Base-by-base conservation (phyloP, 1,284 basidiomycete genomes). In the Heterobasidion irregulare region DNA sequence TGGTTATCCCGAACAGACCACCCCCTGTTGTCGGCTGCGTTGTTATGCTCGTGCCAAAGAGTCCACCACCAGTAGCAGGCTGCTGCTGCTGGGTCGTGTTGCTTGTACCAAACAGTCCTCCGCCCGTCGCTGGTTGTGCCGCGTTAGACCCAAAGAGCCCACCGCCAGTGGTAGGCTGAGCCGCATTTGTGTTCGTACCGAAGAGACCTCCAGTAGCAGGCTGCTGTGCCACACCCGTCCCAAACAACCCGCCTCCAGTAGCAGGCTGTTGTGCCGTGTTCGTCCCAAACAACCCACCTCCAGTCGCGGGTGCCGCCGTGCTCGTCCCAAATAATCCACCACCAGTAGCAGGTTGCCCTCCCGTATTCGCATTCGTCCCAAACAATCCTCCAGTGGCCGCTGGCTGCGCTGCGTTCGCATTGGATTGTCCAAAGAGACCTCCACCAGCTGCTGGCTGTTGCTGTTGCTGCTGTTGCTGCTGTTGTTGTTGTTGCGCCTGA, bases 91-190 rank as follows among this genome's bases (percentile, higher is more conserved):
- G 51, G 8, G 57, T 56, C 18, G 60, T 58, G 38, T 41, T 41
- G n/a, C 58, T 65, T 38, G 50, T 63, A n/a, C 71, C 72, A 61
- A 75, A 75, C 26, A 75, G 53, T 12, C 68, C 66, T 45, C 69
- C 65, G 52, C 62, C 59, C 18, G 58, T 57, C 35, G 52, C 9
- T 33, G 58, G 53, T 46, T 56, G 38, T 60, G 62, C 43, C 64
- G 68, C n/a, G 62, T 59, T 19, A 35, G 62, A 50, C 32, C 56
- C 64, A 2, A 70, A 68, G 54, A 71, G 70, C 6, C 68, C 50
- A 26, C 69, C 66, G 8, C 68, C 66, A 2, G 66, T 52, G 1
- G 61, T 51, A 6, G 59, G 58, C 32, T 52, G 58, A 7, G 57
- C 49, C 9, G 57, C 55, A 18, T 59, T 58, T 9, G 58, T 52